Base-by-base conservation (phyloP, 2,329 filamentous ascomycete genomes). In the Colletotrichum musae region DNA sequence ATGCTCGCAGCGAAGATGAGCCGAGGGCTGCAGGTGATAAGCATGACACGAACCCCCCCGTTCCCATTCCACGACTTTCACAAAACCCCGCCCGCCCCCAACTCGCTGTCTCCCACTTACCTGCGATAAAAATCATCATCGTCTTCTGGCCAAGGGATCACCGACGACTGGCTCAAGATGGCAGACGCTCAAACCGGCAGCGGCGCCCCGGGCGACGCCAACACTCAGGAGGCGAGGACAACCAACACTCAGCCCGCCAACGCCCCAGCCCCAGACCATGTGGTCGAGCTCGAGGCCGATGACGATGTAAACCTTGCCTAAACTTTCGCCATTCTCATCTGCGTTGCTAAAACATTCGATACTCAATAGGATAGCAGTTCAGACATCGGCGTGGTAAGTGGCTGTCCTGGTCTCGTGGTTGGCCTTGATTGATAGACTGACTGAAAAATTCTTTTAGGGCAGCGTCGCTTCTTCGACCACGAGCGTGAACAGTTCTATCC, bases 401-500 rank as follows among this genome's bases (percentile, higher is more conserved):
- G 15, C 16, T 6, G 1, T 6, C 13, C 5, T n/a, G 16, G 41
- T 16, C 13, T n/a, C 41, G 16, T 43, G 13, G 6, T 43, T 16
- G 41, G 13, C 41, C 4, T 15, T 43, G 41, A 5, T 15, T 43
- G 41, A 43, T 16, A 5, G 15, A 13, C 41, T 43, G 41, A n/a
- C 16, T 13, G 16, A 43, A 43, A 16, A 43, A 43, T 4, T 15
- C 41, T 6, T 43, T 6, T 12, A 43, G 47, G 28, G 58, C 16
- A 51, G 43, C n/a, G 6, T 51, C 9, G 21, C 12, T 24, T 58
- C 62, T 4, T 53, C 47, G 0, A 64, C 47, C 56, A 45, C 60
- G 2, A 64, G 66, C 32, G 2, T 69, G 10, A n/a, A 52, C 7
- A 59, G 28, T 18, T 70, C 61, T 0, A 61, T 70, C 21, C 12